These are phyloP conservation scores for Berkeleyomyces rouxiae DNA, from an alignment of 2,329 filamentous ascomycete species.

Conservation along the genomic window DNA sequence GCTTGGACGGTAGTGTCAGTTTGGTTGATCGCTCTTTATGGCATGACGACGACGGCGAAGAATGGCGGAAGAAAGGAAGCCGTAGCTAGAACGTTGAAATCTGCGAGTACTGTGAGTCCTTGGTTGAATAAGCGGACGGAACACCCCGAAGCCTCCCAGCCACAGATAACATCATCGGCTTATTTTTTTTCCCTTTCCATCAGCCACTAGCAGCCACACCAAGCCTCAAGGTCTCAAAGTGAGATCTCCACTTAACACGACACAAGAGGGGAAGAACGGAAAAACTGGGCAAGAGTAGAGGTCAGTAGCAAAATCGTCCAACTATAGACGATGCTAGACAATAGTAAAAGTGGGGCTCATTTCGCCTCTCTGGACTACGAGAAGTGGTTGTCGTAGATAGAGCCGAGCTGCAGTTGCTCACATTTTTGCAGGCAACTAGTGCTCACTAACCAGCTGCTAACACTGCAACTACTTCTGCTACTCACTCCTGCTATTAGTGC, in stretches of 20 bases:
- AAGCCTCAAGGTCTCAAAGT: not conserved
- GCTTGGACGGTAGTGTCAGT: slow-evolving; percentile 1
- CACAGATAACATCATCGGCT: no score
- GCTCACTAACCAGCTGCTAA: not conserved
- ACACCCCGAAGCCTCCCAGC: no score
- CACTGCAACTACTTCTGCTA: not conserved
- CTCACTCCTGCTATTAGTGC: not conserved
- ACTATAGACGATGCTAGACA: not conserved
- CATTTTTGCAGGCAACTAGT: not conserved
- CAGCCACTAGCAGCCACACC: not conserved
- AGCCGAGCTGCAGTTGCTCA: not conserved
- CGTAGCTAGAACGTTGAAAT: no score
- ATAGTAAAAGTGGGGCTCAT: not conserved
- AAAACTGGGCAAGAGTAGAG: not conserved
- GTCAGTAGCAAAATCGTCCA: not conserved
- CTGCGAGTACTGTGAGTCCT: no score
- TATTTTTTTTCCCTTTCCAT: no score
- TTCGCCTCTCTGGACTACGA: not conserved
- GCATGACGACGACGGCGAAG: not conserved
- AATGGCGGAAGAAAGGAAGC: not conserved
- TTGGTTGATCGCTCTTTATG: not conserved
- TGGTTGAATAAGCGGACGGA: no score
- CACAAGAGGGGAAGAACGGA: not conserved
- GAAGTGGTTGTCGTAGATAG: not conserved
- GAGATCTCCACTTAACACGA: not conserved